These are phyloP conservation scores for Gaeumannomyces sp. DNA, from an alignment of 2,329 filamentous ascomycete genomes.

Conservation along the genomic window DNA sequence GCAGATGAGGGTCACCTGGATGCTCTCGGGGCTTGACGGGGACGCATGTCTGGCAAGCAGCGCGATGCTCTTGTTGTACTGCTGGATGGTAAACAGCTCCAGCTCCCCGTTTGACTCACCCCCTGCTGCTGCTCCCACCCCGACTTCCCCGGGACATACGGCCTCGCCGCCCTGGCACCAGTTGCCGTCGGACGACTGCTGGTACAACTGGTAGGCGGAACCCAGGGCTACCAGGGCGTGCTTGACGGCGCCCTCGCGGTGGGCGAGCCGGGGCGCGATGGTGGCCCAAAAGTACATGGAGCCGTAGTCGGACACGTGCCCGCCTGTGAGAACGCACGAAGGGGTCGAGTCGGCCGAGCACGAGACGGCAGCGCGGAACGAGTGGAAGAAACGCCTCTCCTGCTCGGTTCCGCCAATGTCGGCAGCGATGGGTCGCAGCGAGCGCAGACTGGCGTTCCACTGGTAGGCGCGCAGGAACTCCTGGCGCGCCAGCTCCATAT, in stretches of 20 bases:
- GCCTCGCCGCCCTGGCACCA: background rate
- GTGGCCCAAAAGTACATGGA: slow-evolving; percentile 23
- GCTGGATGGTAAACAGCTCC: slow-evolving; percentile 31
- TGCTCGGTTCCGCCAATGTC: slow-evolving; percentile 29
- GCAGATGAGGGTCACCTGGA: slow-evolving; percentile 21
- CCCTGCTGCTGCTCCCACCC: background rate
- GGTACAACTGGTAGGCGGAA: slow-evolving; percentile 24
- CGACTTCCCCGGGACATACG: no score
- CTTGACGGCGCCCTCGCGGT: slow-evolving; percentile 24
- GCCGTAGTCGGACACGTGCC: slow-evolving; percentile 21
- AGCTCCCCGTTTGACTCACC: slow-evolving; percentile 18
- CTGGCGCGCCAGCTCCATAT: slow-evolving; percentile 18
- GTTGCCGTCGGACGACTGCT: slow-evolving; percentile 13
- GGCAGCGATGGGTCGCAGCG: slow-evolving; percentile 27
- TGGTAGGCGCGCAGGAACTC: slow-evolving; percentile 22
- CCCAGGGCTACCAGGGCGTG: slow-evolving; percentile 30
- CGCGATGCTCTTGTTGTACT: slow-evolving; percentile 32
- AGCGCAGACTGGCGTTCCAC: slow-evolving; percentile 20
- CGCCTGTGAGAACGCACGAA: background rate
- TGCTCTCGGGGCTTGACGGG: slow-evolving; percentile 19
- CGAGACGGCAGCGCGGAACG: slow-evolving; percentile 26
- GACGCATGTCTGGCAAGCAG: slow-evolving; percentile 22
- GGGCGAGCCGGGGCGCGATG: slow-evolving; percentile 24
- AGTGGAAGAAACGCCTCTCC: slow-evolving; percentile 30
- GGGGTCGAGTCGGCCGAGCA: slow-evolving; percentile 22